Conservation (phyloP, 2,329 filamentous ascomycete genomes). For the Ascochyta viciae-villosae region DNA sequence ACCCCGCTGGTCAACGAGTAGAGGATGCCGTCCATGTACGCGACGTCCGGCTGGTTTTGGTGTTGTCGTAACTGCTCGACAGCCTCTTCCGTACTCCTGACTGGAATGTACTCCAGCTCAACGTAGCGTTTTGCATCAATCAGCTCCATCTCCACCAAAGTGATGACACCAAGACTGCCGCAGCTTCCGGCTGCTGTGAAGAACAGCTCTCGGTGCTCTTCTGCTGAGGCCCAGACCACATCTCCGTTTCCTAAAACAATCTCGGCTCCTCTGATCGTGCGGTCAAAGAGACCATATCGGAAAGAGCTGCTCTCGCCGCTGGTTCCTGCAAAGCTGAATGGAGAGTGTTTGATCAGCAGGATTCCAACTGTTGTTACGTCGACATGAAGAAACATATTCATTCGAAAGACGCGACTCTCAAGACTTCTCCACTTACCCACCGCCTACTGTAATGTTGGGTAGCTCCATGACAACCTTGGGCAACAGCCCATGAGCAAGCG, state of each 20-base stretch:
- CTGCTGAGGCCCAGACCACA: slow-evolving; percentile 56
- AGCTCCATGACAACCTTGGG: slow-evolving; percentile 75
- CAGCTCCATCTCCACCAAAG: slow-evolving; percentile 66
- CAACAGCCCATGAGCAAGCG: slow-evolving; percentile 62
- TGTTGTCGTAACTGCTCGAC: slow-evolving; percentile 58
- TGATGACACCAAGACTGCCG: slow-evolving; percentile 68
- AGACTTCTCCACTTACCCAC: slow-evolving; percentile 51
- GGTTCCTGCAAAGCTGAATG: slow-evolving; percentile 64
- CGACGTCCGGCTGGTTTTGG: slow-evolving; percentile 52
- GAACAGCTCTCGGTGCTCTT: slow-evolving; percentile 61
- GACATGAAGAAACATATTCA: neutral
- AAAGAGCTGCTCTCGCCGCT: slow-evolving; percentile 73
- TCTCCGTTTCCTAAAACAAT: slow-evolving; percentile 68
- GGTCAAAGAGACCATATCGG: slow-evolving; percentile 70
- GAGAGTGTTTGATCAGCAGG: neutral
- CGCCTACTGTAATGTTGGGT: slow-evolving; percentile 72
- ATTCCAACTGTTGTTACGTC: neutral
- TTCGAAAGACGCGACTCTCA: neutral
- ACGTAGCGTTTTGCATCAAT: slow-evolving; percentile 64
- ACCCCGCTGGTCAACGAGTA: slow-evolving; percentile 64
- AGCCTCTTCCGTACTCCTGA: slow-evolving; percentile 58
- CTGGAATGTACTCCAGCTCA: slow-evolving; percentile 66
- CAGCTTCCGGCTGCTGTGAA: slow-evolving; percentile 65
- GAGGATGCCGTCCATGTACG: slow-evolving; percentile 75
- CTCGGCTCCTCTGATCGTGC: slow-evolving; percentile 67